phyloP scores from a whole-genome alignment of 2,329 filamentous ascomycete species.

The Alternaria atra region DNA sequence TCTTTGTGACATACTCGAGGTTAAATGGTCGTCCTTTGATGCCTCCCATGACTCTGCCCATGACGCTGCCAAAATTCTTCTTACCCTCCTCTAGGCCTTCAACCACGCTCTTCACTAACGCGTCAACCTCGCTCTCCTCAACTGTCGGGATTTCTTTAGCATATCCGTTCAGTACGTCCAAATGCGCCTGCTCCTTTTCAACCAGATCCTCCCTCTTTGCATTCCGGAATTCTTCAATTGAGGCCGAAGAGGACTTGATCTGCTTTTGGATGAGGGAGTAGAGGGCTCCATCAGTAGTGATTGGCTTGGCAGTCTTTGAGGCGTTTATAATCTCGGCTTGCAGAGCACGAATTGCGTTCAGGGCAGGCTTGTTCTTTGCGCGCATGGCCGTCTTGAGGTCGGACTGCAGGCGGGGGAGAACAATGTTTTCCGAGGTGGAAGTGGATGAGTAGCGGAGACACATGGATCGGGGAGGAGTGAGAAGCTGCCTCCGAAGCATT shows the following conservation, averaged over 20 bases:
- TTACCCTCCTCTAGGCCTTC: conserved; percentile 61
- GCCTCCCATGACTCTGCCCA: conserved; percentile 65
- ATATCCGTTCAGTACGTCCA: conserved; percentile 72
- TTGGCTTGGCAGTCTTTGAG: conserved; percentile 75
- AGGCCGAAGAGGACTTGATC: conserved; percentile 65
- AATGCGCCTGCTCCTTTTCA: conserved; percentile 73
- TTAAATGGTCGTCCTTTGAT: conserved; percentile 72
- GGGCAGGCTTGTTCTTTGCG: conserved; percentile 64
- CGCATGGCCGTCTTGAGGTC: conserved; percentile 60
- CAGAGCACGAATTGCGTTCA: conserved; percentile 73
- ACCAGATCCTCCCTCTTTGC: conserved; percentile 74
- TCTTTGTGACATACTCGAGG: conserved; percentile 66
- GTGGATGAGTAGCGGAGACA: conserved; percentile 35
- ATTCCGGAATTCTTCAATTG: conserved; percentile 69
- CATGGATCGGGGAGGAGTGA: conserved; percentile 19
- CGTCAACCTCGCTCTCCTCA: conserved; percentile 66
- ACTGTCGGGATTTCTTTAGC: conserved; percentile 67
- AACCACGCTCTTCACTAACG: conserved; percentile 62
- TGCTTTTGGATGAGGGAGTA: conserved; percentile 73
- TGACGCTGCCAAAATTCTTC: conserved; percentile 66
- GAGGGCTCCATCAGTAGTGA: conserved; percentile 74
- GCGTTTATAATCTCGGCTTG: conserved; percentile 77
- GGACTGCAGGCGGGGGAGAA: conserved; percentile 56
- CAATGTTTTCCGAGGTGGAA: conserved; percentile 24
- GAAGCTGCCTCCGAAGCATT: conserved; percentile 26